Evolutionary conservation across 2,329 filamentous ascomycete species (phyloP).

Genomic region (Fusarium ambrosium): DNA sequence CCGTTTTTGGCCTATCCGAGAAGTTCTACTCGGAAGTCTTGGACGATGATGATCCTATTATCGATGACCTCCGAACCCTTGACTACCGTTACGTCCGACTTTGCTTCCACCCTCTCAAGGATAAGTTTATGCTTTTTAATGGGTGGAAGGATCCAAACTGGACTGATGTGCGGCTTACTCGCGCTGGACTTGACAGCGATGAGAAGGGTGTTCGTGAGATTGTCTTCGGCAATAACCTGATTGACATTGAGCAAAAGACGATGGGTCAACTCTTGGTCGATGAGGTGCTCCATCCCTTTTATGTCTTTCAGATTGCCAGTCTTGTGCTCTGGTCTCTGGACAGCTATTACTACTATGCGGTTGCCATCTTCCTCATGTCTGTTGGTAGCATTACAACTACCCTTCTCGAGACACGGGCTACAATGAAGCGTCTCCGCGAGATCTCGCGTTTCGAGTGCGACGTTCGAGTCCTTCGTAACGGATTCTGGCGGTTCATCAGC

Average conservation of each 20-base stretch:
- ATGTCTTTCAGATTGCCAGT: slow-evolving; percentile 97
- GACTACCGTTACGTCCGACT: slow-evolving; percentile 97
- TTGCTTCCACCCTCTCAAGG: slow-evolving; percentile 88
- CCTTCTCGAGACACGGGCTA: slow-evolving; percentile 89
- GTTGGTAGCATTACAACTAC: slow-evolving; percentile 92
- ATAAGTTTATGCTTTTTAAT: slow-evolving; percentile 87
- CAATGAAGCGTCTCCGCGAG: slow-evolving; percentile 90
- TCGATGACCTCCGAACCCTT: slow-evolving; percentile 80
- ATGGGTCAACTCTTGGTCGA: slow-evolving; percentile 86
- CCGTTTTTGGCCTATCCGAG: slow-evolving; percentile 75
- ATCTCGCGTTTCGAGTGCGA: slow-evolving; percentile 97
- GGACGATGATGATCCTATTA: slow-evolving; percentile 79
- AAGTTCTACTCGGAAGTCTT: slow-evolving; percentile 69
- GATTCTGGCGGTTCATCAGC: slow-evolving; percentile 92
- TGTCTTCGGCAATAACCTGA: slow-evolving; percentile 90
- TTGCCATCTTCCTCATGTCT: slow-evolving; percentile 95
- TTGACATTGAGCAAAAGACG: slow-evolving; percentile 93
- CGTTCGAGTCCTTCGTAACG: slow-evolving; percentile 90
- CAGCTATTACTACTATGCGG: slow-evolving; percentile 97
- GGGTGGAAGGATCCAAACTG: slow-evolving; percentile 96
- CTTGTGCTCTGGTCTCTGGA: slow-evolving; percentile 95
- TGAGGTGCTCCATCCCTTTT: slow-evolving; percentile 97
- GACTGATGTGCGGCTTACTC: slow-evolving; percentile 81
- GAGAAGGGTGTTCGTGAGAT: slow-evolving; percentile 86
- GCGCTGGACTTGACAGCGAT: slow-evolving; percentile 86